Evolutionary conservation across 176 grass and related monocot species (phyloP).

Genomic region (Triticum turgidum): DNA sequence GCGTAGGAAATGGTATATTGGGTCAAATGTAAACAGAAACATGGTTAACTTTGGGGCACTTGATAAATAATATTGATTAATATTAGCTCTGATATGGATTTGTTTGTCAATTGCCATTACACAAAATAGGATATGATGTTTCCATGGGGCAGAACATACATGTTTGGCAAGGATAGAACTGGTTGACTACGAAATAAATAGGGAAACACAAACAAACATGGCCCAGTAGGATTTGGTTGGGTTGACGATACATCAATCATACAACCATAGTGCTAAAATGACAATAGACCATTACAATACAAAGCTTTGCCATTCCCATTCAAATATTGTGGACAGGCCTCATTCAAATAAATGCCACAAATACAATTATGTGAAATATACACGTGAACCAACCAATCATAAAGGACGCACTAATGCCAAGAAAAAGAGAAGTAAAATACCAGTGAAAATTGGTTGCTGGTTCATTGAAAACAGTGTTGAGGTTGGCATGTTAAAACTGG

Average conservation of each 20-base stretch:
- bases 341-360: neutral
- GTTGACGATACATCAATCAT: neutral
- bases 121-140: neutral
- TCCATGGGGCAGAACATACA: neutral
- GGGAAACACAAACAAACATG: constrained; percentile 3
- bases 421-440: constrained; percentile 36
- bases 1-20: neutral
- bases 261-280: neutral
- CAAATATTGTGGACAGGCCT: neutral
- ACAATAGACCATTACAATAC: neutral
- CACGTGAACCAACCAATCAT: neutral
- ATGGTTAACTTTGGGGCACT: neutral
- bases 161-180: neutral
- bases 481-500: constrained; percentile 45
- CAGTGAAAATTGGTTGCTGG: constrained; percentile 44
- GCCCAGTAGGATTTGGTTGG: neutral
- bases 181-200: neutral
- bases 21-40: neutral
- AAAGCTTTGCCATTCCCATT: neutral
- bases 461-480: constrained; percentile 54
- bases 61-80: constrained; percentile 15
- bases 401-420: neutral
- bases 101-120: neutral
- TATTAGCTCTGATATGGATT: neutral
- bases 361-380: neutral